Percentiles rank a stretch among this genome's conserved stretches.
Conservation (phyloP, 2,329 filamentous ascomycete genomes). For the Beauveria scarabaeidicola region DNA sequence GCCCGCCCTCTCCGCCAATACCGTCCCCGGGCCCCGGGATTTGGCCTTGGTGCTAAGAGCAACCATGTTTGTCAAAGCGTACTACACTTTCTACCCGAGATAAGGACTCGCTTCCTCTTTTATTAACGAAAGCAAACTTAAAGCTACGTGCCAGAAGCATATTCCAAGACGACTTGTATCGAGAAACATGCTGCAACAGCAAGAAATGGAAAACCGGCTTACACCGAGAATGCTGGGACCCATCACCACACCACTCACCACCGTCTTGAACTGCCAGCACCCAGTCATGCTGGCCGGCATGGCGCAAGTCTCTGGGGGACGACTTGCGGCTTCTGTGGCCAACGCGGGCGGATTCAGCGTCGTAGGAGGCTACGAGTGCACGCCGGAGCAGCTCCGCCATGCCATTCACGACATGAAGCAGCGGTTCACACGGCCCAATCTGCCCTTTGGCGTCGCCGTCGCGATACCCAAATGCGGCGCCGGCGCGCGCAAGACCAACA, state of each 20-base stretch:
- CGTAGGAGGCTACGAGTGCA: slow-evolving; percentile 64
- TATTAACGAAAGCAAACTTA: too few relatives aligned
- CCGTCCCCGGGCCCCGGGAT: too few relatives aligned
- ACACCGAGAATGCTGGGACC: slow-evolving; percentile 32
- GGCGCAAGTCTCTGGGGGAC: slow-evolving; percentile 73
- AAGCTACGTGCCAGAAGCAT: neutral
- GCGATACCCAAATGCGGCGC: slow-evolving; percentile 84
- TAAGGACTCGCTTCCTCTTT: neutral
- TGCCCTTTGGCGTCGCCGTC: slow-evolving; percentile 87
- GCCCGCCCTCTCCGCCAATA: too few relatives aligned
- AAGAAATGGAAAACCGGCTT: neutral
- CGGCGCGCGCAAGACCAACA: slow-evolving; percentile 77
- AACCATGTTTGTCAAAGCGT: too few relatives aligned
- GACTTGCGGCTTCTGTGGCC: slow-evolving; percentile 75
- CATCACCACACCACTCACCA: slow-evolving; percentile 69
- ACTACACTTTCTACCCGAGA: too few relatives aligned
- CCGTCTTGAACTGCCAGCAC: slow-evolving; percentile 73
- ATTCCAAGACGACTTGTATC: neutral
- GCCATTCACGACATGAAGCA: slow-evolving; percentile 83
- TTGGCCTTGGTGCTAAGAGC: too few relatives aligned
- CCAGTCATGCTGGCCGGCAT: slow-evolving; percentile 93
- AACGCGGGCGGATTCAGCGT: slow-evolving; percentile 81
- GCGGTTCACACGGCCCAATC: slow-evolving; percentile 52
- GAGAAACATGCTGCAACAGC: neutral
- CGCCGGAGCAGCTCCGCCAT: slow-evolving; percentile 61